phyloP scores from a whole-genome alignment of 768 basidiomycete genomes.

The Lentinula boryana region DNA sequence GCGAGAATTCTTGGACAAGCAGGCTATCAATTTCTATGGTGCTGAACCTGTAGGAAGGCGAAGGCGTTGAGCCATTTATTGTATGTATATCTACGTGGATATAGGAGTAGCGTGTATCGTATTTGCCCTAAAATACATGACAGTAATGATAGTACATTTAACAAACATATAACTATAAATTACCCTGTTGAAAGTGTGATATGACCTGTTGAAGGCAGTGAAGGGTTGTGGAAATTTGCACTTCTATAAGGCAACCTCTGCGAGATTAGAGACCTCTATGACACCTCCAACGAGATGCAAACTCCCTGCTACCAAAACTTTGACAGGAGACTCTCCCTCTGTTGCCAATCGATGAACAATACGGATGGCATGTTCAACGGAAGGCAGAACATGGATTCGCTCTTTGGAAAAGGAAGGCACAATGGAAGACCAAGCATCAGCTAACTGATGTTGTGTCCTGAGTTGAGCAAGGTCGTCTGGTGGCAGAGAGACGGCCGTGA shows the following conservation, averaged over 20 bases:
- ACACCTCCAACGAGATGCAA: conserved; percentile 91
- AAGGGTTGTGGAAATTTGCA: not conserved
- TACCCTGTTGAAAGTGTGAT: conserved; percentile 10
- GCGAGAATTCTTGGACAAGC: conserved; percentile 47
- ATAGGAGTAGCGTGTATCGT: not conserved
- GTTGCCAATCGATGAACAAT: conserved; percentile 43
- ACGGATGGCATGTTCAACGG: conserved; percentile 85
- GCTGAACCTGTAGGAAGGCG: conserved; percentile 23
- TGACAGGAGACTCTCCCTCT: conserved; percentile 20
- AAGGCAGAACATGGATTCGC: conserved; percentile 73
- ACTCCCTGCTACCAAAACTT: conserved; percentile 89
- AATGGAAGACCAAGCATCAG: conserved; percentile 63
- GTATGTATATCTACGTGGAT: conserved; percentile 9
- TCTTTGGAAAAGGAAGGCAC: conserved; percentile 54
- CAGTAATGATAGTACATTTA: conserved; percentile 25
- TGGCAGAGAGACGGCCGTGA: conserved; percentile 64
- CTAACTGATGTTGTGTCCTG: conserved; percentile 72
- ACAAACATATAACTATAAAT: not conserved
- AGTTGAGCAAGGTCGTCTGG: conserved; percentile 58
- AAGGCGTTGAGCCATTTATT: conserved; percentile 5
- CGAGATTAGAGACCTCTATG: conserved; percentile 83
- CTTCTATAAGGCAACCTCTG: conserved; percentile 54
- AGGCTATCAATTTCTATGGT: conserved; percentile 53
- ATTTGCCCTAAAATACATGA: conserved; percentile 18
- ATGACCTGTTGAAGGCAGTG: not conserved